Evolutionary conservation across 352 stramenopile species (phyloP).

Genomic region (Phytopythium sindhum): DNA sequence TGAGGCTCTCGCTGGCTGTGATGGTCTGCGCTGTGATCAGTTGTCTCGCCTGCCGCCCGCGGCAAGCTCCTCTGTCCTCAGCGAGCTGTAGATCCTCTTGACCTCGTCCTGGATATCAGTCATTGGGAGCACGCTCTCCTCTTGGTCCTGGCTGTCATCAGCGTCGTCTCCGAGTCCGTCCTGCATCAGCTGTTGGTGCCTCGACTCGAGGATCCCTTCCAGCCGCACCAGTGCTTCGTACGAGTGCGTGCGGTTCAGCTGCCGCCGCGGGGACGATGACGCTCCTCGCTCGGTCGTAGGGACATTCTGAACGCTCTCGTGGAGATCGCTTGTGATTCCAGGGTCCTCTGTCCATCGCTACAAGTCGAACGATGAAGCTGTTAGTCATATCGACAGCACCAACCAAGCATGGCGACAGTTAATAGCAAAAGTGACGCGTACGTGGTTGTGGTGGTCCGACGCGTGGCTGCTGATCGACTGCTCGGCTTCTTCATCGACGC

Average conservation of each 20-base stretch:
- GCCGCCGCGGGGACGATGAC: constrained; percentile 1
- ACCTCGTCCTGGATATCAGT: constrained; percentile 7
- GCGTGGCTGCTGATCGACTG: background rate
- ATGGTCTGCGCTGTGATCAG: background rate
- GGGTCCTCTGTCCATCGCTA: background rate
- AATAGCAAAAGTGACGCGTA: background rate
- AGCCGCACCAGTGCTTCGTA: constrained; percentile 76
- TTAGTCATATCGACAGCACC: background rate
- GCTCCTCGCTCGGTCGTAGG: background rate
- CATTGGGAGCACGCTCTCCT: background rate
- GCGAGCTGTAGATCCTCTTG: constrained; percentile 4
- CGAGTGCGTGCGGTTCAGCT: constrained; percentile 45
- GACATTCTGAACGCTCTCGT: background rate
- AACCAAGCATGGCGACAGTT: background rate
- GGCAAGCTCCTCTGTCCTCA: background rate
- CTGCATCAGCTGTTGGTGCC: constrained; percentile 66
- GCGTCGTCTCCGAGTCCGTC: constrained; percentile 22
- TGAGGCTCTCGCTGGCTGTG: background rate
- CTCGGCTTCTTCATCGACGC: background rate
- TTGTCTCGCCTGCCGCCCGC: background rate
- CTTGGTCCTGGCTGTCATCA: background rate
- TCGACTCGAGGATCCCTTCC: constrained; percentile 67
- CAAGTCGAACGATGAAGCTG: background rate
- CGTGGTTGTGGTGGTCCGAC: background rate
- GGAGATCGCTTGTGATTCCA: background rate